Percentiles rank a stretch among this genome's conserved stretches.
Conservation (phyloP, 129 eudicot genomes). For the Flaveria trinervia region DNA sequence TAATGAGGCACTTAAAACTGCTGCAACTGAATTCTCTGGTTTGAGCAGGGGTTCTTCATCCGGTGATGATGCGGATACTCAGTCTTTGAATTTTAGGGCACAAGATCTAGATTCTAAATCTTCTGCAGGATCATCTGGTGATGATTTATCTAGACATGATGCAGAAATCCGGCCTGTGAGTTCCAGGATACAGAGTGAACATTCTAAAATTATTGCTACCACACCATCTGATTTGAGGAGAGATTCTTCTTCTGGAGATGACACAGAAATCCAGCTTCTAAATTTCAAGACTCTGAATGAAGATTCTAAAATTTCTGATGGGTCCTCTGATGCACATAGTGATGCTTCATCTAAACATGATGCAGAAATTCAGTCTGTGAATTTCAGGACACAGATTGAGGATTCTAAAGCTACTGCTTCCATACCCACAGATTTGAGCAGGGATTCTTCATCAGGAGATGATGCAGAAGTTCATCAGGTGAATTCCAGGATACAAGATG, state of each 20-base stretch:
- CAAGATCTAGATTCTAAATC: not conserved
- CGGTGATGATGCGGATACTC: not conserved
- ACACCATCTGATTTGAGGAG: not conserved
- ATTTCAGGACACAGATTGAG: not conserved
- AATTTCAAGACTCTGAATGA: not conserved
- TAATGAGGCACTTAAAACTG: not conserved
- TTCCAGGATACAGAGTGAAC: not conserved
- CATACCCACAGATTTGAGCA: not conserved
- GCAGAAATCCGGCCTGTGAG: not conserved
- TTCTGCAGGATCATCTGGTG: not conserved
- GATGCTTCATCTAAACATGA: conserved; percentile 16
- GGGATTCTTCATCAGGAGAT: conserved; percentile 8
- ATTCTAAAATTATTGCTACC: not conserved
- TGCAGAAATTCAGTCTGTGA: not conserved
- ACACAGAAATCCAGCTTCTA: not conserved
- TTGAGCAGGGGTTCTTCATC: not conserved
- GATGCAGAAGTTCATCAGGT: conserved; percentile 10
- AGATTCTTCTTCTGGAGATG: conserved; percentile 9
- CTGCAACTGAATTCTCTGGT: conserved; percentile 10
- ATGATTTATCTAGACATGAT: conserved; percentile 13
- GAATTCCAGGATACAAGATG: not conserved
- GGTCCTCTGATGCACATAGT: not conserved
- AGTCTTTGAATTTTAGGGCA: not conserved
- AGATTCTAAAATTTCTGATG: not conserved
- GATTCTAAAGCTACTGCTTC: not conserved